A percentile compares a stretch with the other conserved stretches of the same genome.
phyloP scores from a whole-genome alignment of 2,329 filamentous ascomycete species.

The Colletotrichum sp. region DNA sequence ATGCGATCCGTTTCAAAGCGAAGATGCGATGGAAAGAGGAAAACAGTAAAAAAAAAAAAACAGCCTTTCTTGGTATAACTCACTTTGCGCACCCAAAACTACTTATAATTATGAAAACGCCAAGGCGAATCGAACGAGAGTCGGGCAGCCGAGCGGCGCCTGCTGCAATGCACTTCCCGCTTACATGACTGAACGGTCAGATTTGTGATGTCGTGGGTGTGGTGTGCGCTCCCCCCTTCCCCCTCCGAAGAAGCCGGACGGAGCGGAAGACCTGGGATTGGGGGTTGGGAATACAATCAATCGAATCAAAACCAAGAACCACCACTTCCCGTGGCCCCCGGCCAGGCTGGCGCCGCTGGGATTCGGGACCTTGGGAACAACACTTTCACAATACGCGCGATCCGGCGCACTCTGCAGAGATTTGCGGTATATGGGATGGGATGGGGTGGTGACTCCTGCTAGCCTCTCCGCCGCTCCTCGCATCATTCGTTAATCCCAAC shows the following conservation, averaged over 20 bases:
- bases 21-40: neutral
- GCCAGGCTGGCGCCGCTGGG: neutral
- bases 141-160: neutral
- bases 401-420: neutral
- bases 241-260: conserved; percentile 20
- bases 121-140: neutral
- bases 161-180: neutral
- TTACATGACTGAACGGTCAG: conserved; percentile 8
- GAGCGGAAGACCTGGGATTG: conserved; percentile 12
- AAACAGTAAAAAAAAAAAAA: neutral
- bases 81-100: neutral
- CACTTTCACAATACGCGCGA: neutral
- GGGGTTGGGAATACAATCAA: neutral
- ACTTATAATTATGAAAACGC: conserved; percentile 1
- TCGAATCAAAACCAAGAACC: neutral
- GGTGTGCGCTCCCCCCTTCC: neutral
- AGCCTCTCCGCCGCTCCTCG: neutral
- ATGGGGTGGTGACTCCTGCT: neutral
- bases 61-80: neutral
- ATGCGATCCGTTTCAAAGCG: neutral
- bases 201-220: neutral
- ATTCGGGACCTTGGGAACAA: neutral
- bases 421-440: neutral
- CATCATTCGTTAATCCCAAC: neutral
- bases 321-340: neutral